Percentiles rank a stretch among this genome's conserved stretches.
Conservation (phyloP, 2,329 filamentous ascomycete species). For the Cryphonectria carpinicola region DNA sequence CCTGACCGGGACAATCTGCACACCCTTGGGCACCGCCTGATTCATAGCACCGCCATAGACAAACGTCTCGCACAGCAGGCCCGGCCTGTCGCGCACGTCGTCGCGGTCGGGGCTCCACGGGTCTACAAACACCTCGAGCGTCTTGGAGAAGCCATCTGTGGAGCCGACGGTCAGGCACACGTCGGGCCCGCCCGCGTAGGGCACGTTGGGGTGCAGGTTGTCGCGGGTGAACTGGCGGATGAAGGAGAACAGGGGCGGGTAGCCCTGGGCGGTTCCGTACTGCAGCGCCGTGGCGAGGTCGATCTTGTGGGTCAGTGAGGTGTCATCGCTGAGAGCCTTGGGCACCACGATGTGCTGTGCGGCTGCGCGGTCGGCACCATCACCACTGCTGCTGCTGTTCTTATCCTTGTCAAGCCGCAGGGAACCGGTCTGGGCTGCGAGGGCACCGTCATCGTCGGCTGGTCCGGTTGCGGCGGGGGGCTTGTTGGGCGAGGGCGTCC, state of each 20-base stretch:
- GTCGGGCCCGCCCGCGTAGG: slow-evolving; percentile 76
- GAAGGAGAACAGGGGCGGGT: slow-evolving; percentile 77
- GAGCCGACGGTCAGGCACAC: slow-evolving; percentile 79
- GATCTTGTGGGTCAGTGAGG: slow-evolving; percentile 69
- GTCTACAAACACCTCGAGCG: slow-evolving; percentile 74
- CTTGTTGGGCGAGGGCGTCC: slow-evolving; percentile 69
- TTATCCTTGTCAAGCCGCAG: slow-evolving; percentile 27
- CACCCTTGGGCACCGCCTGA: slow-evolving; percentile 66
- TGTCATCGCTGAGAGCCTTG: slow-evolving; percentile 58
- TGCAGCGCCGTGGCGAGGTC: slow-evolving; percentile 83
- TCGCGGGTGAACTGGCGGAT: slow-evolving; percentile 77
- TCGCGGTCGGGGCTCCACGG: slow-evolving; percentile 73
- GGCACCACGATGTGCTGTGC: slow-evolving; percentile 70
- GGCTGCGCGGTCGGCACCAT: slow-evolving; percentile 35
- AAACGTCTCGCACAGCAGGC: slow-evolving; percentile 78
- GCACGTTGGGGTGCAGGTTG: slow-evolving; percentile 78
- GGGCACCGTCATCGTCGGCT: slow-evolving; percentile 52
- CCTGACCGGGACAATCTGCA: slow-evolving; percentile 74
- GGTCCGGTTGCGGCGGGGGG: slow-evolving; percentile 63
- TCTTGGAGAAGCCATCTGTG: slow-evolving; percentile 84
- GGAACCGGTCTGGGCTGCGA: slow-evolving; percentile 24
- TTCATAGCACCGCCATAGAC: slow-evolving; percentile 79
- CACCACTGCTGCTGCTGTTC: slow-evolving; percentile 27
- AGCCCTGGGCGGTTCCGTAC: slow-evolving; percentile 83
- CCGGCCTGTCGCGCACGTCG: slow-evolving; percentile 71